Evolutionary conservation across 2,329 filamentous ascomycete species (phyloP).

Genomic region (Claviceps pazoutovae): DNA sequence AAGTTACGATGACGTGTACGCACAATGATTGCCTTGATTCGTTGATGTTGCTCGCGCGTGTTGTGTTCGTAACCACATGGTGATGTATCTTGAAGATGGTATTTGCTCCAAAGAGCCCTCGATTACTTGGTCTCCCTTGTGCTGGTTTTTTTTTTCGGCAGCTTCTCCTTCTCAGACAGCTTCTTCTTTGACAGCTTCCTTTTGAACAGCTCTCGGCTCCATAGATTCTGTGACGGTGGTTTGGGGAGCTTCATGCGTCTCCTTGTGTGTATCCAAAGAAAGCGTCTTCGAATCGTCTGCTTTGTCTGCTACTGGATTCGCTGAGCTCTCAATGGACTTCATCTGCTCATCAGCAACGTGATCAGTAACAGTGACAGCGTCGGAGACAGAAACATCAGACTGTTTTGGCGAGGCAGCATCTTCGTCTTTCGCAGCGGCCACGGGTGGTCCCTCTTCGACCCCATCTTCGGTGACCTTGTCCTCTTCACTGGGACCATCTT

Average conservation of each 20-base stretch:
- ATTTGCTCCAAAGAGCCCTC: too few species aligned
- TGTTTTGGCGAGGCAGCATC: neutral
- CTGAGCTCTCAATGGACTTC: neutral
- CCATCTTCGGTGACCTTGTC: too few species aligned
- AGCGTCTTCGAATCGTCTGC: neutral
- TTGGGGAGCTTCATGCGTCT: neutral
- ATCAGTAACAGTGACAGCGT: neutral
- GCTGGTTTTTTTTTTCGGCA: neutral
- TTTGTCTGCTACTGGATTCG: neutral
- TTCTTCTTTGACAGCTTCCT: neutral
- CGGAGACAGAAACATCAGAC: neutral
- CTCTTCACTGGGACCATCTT: too few species aligned
- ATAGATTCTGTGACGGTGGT: neutral
- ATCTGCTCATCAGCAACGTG: neutral
- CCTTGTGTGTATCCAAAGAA: neutral
- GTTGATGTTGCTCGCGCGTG: too few species aligned
- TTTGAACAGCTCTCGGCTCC: neutral
- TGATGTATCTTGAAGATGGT: too few species aligned
- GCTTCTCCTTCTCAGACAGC: too few species aligned
- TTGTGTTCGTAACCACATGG: too few species aligned
- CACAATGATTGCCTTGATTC: too few species aligned
- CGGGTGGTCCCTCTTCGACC: too few species aligned
- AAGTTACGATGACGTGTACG: too few species aligned
- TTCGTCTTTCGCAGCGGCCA: too few species aligned
- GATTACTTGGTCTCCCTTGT: too few species aligned